Base-by-base conservation (phyloP, 2,329 filamentous ascomycete genomes). In the Bretziella fagacearum region DNA sequence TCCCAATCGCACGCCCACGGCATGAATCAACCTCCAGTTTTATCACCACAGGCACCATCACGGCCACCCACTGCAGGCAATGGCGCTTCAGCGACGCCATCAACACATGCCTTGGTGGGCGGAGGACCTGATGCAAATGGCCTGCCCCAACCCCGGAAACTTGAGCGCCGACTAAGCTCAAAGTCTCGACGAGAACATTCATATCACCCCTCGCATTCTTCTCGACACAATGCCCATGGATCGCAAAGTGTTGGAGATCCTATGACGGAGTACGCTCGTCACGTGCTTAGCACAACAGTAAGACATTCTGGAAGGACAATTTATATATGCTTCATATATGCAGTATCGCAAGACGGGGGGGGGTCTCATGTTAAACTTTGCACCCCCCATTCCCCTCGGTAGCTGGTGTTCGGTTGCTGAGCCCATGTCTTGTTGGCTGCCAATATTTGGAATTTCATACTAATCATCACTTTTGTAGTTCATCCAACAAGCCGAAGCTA, bases 181-280 rank as follows among this genome's bases (percentile, higher is more conserved):
- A 83, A 75, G 59, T 67, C 74, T 40, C 77, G 80, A 54, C 74
- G 80, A 56, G 81, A 86, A 52, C 79, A 84, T 58, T 67, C 71
- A 5, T 80, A 82, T 57, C 77, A 87, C 57, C 80, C 79, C 55
- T 84, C 83, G 13, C 79, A 85, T 56, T 89, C 83, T 8, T 79
- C 79, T 44, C 72, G 76, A 47, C 75, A 80, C 56, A 69, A 78
- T 55, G 74, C 76, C 54, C 26, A 39, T 7, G 11, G 25, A 6
- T 40, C 66, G 74, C 55, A 73, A 73, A 55, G 75, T 46, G 84
- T 93, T 53, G 75, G 81, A 53, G 93, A 89, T 63, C 95, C 87
- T 0, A 87, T 95, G n/a, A 87, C 86, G 47, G 91, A 98, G 67
- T 96, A 94, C 72, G 91, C 91, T 17, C 68, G 98, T 51, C 89